phyloP scores from a whole-genome alignment of 768 basidiomycete species.

The Serendipita vermifera region DNA sequence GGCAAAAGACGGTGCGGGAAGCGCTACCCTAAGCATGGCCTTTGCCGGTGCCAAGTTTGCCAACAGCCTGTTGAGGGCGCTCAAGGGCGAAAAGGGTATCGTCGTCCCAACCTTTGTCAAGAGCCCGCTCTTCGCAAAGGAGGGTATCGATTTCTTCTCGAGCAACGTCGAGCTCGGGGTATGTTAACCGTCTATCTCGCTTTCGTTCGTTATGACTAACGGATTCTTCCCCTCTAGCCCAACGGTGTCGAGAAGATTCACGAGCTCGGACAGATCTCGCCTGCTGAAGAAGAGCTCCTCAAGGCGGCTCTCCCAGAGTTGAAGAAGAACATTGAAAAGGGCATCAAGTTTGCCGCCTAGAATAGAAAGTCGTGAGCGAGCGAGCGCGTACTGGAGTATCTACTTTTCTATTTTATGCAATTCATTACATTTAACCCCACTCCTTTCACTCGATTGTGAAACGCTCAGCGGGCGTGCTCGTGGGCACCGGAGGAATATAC shows the following conservation, averaged over 20 bases:
- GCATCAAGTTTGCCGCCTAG: conserved; percentile 29
- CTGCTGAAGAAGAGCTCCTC: conserved; percentile 75
- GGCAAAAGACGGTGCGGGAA: conserved; percentile 83
- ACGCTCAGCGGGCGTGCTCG: too few species aligned
- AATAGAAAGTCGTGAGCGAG: too few species aligned
- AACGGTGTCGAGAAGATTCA: conserved; percentile 91
- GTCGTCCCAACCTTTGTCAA: conserved; percentile 78
- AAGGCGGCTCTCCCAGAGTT: conserved; percentile 82
- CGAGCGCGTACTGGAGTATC: too few species aligned
- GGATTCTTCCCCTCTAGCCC: conserved; percentile 29
- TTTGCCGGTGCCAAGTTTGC: conserved; percentile 66
- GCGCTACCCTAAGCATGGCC: conserved; percentile 66
- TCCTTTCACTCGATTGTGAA: too few species aligned
- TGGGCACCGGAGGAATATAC: too few species aligned
- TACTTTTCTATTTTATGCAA: too few species aligned
- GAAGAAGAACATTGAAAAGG: conserved; percentile 98
- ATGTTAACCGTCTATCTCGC: conserved; percentile 19
- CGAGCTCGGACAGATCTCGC: conserved; percentile 63
- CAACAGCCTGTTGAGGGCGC: conserved; percentile 43
- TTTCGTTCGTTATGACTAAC: not conserved
- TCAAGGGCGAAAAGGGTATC: conserved; percentile 54
- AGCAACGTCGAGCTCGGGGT: conserved; percentile 90
- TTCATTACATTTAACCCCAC: too few species aligned
- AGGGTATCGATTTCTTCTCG: conserved; percentile 92
- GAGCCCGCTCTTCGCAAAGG: conserved; percentile 68